Evolutionary conservation across 352 stramenopile genomes (phyloP), one percentile per base, ranked within the genome.

Genomic region (Phytophthora pini): DNA sequence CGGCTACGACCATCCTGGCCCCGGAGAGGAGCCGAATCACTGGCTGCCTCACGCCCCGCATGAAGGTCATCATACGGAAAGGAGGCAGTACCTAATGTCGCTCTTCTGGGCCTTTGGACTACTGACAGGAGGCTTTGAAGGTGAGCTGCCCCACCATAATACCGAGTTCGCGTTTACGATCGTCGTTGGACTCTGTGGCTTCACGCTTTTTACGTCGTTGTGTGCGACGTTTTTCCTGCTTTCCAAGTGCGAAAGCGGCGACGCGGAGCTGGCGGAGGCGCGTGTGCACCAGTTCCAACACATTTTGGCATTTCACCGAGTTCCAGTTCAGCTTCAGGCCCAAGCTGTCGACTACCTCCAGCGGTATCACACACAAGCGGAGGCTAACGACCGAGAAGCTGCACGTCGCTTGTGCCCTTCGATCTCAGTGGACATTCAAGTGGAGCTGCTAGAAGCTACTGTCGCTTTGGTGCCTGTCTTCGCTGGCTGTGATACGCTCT

Each of bases 181-280:
- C 31, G 45, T 76, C 5, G 79, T 89, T 26, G 72, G 70, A 17
- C 48, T 90, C 11, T 79, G 79, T 27, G 81, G 83, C 1, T 90
- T 92, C 62, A 78, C 78, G 9, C 57, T 92, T 20, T 92, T 92
- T 48, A 89, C 83, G 51, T 82, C 86, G 27, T 51, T 92, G 1
- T 90, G 79, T 32, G 81, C 81, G n/a, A 90, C 83, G 9, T 88
- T 92, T 36, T 92, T 92, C 55, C 74, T 89, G 44, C 61, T 92
- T 2, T 90, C 81, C 39, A 92, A 92, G 50, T 92, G 83, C 46
- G 83, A 89, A 69, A 68, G 64, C 31, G 77, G 77, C 15, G 79
- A 83, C 24, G 61, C 70, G 1, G 83, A 92, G 56, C 74, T 73
- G 2, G 70, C 81, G 8, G 83, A 90, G 27, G 83, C 83, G 4